phyloP scores from a whole-genome alignment of 2,329 filamentous ascomycete species.

The Alternaria conjuncta region DNA sequence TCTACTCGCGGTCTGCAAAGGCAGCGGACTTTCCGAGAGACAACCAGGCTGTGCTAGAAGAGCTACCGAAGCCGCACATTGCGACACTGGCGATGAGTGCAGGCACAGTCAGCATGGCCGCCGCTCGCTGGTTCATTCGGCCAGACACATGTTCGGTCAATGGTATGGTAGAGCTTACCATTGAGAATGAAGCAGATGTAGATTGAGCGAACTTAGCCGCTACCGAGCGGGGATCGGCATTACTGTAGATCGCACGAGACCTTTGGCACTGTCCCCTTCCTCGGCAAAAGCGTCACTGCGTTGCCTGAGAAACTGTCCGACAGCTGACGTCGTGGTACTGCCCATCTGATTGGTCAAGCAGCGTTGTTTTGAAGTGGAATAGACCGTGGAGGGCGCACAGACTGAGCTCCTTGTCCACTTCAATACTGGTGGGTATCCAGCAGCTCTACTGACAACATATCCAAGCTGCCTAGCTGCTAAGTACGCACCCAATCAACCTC shows the following conservation, averaged over 20 bases:
- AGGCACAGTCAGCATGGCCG: slow-evolving; percentile 43
- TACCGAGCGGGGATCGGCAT: background rate
- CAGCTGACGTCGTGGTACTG: background rate
- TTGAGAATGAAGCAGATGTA: slow-evolving; percentile 13
- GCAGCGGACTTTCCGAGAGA: slow-evolving; percentile 27
- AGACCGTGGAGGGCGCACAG: background rate
- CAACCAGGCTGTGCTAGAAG: slow-evolving; percentile 34
- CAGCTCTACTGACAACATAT: background rate
- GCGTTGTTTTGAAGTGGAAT: background rate
- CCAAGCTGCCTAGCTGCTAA: background rate
- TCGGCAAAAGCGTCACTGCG: background rate
- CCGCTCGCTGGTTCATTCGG: slow-evolving; percentile 28
- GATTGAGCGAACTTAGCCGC: background rate
- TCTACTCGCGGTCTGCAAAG: slow-evolving; percentile 36
- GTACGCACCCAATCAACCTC: background rate
- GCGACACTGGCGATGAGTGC: slow-evolving; percentile 43
- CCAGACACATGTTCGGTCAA: slow-evolving; percentile 14
- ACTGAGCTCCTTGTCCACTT: background rate
- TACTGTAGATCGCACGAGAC: background rate
- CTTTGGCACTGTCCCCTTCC: background rate
- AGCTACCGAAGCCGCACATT: slow-evolving; percentile 39
- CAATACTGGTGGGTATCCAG: background rate
- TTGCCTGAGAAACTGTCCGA: background rate
- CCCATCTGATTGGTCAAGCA: background rate
- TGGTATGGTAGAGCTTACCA: slow-evolving; percentile 24